Evolutionary conservation across 139 green algal species (phyloP), one percentile per base, ranked within the genome.

Genomic region (Chlorella sp.): DNA sequence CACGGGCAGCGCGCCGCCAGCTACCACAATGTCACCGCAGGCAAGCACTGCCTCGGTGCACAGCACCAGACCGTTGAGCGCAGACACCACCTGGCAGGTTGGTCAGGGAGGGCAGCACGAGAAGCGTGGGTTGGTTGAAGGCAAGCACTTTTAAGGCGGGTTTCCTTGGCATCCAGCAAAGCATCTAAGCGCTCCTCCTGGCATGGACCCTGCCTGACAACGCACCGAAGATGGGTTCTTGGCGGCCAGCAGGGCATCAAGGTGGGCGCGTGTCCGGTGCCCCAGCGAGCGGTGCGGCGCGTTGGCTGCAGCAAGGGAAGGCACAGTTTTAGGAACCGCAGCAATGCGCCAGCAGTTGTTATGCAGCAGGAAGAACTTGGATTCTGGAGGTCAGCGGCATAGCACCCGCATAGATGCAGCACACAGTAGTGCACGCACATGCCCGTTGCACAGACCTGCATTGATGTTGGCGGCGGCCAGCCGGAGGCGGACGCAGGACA

Each of bases 201-300:
- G 1, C 34, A 73, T 3, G 11, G 9, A 57, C 48, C 48, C 48
- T 57, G 48, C 48, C 48, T 57, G 7, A 57, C 48, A 57, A 57
- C 48, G 48, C 60, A 95, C 94, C 92, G 94, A 91, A 0, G 69
- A 53, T 21, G 93, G 89, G 64, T 94, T 86, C 88, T 91, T 95
- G 90, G 83, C 90, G 53, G 84, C 83, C 48, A 94, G 88, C 71
- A 97, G 86, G 85, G 92, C 89, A 57, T 95, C 90, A 80, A 97
- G 76, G 4, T 94, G 94, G 78, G 94, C 94, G 1, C 90, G 73
- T 26, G 94, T 90, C 24, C 94, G 93, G 34, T 79, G 87, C 11
- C 92, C 95, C 68, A 97, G 92, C 18, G 88, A 88, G 30, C 88
- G 90, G 85, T 95, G 90, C 14, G 94, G 91, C 1, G 84, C 84